Percentiles rank a stretch among this genome's conserved stretches.
phyloP scores from a whole-genome alignment of 352 stramenopile species.

The Pythium vanterpoolii region DNA sequence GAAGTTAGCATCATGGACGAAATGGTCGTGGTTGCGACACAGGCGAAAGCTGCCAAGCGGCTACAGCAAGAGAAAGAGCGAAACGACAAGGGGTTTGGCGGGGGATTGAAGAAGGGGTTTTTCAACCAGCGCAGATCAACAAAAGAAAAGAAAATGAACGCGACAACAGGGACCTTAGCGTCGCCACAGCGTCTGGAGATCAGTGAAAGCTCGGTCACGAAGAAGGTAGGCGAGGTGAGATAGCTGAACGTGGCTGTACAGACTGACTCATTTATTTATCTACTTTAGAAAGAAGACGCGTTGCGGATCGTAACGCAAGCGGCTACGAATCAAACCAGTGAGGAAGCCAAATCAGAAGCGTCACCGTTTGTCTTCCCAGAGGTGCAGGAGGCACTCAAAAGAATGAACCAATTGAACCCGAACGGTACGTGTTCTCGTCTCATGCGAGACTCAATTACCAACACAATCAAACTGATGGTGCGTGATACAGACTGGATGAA shows the following conservation, averaged over 20 bases:
- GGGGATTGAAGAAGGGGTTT: constrained; percentile 74
- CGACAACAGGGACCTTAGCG: neutral
- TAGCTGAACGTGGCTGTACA: neutral
- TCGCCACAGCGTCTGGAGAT: constrained; percentile 5
- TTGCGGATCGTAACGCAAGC: constrained; percentile 33
- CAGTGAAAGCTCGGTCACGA: neutral
- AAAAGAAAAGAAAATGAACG: neutral
- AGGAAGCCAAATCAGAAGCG: constrained; percentile 6
- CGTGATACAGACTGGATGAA: constrained; percentile 67
- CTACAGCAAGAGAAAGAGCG: constrained; percentile 42
- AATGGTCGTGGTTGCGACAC: constrained; percentile 54
- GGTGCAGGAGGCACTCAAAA: constrained; percentile 63
- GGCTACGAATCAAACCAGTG: constrained; percentile 17
- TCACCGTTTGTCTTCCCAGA: constrained; percentile 63
- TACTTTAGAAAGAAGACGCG: constrained; percentile 34
- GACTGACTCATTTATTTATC: neutral
- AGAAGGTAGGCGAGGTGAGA: neutral
- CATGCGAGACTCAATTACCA: neutral
- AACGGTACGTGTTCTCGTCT: constrained; percentile 36
- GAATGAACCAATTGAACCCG: constrained; percentile 54
- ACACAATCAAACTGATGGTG: neutral
- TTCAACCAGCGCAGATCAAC: constrained; percentile 26
- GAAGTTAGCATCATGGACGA: constrained; percentile 66
- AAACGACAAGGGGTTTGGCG: constrained; percentile 41
- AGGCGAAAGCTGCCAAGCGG: constrained; percentile 49